Evolutionary conservation across 768 basidiomycete species (phyloP).

Genomic region (Leccinum truebloodii): DNA sequence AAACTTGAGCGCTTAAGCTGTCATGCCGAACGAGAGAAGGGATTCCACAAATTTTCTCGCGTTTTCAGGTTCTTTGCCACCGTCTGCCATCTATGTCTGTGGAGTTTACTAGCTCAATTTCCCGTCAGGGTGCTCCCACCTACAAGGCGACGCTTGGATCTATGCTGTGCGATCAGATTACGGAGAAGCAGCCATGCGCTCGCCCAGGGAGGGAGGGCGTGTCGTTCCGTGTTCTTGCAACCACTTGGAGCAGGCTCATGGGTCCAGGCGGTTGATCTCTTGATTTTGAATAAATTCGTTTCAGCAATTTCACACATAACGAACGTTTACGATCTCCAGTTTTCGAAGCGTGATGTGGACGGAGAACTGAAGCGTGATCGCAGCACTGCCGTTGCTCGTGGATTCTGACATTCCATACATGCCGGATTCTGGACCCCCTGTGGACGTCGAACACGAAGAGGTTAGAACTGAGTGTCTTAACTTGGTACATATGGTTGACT

Average conservation of each 20-base stretch:
- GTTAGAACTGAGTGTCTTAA: not conserved
- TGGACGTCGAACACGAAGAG: not conserved
- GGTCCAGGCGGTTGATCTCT: not conserved
- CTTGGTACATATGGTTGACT: too few relatives aligned
- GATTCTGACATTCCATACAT: not conserved
- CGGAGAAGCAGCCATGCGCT: not conserved
- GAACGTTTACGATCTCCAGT: too few relatives aligned
- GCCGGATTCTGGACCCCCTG: not conserved
- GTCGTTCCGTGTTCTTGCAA: not conserved
- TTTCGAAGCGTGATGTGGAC: not conserved
- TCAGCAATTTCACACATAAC: too few relatives aligned
- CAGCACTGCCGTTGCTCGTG: not conserved
- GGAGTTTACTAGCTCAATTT: too few relatives aligned
- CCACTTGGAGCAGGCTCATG: not conserved
- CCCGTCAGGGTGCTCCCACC: too few relatives aligned
- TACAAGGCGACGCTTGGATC: not conserved
- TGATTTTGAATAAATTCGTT: not conserved
- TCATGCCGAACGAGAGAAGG: not conserved
- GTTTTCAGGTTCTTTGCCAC: too few relatives aligned
- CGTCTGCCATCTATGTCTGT: too few relatives aligned
- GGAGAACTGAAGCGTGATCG: too few relatives aligned
- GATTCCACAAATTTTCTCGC: too few relatives aligned
- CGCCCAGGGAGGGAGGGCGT: not conserved
- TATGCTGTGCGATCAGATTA: not conserved
- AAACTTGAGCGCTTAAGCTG: not conserved